Base-by-base conservation (phyloP, 345 rosid genomes). In the Eucalyptus cloeziana region DNA sequence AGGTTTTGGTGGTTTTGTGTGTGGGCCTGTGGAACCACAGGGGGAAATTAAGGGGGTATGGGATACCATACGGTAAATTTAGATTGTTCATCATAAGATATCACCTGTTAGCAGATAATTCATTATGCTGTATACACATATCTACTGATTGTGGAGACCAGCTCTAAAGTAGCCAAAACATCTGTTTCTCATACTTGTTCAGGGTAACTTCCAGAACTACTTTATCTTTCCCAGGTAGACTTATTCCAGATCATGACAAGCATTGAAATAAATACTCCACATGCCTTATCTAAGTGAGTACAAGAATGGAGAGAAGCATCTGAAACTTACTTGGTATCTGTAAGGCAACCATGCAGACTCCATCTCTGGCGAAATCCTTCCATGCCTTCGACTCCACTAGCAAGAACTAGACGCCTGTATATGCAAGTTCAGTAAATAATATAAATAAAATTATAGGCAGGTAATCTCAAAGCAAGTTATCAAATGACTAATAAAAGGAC, bases 301-400 rank as follows among this genome's bases (percentile, higher is more conserved):
- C 69, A 60, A 91, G 56, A 22, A 27, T 33, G 30, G 49, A 58
- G 71, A 37, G 44, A 60, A 44, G 52, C 49, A 69, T 87, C 27
- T 10, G 7, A 25, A 64, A 91, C 88, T 90, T 95, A 96, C 98
- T 94, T 97, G 90, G 94, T 93, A 91, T 98, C 98, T 6, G 97
- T 93, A 91, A 97, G 96, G 49, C 93, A 96, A 86, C 99, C 99
- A 64, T 98, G 99, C 91, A 98, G 91, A 92, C 99, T 95, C 99
- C 99, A 98, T 89, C 99, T 94, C 92, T 92, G 96, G 51, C 95
- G 98, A 92, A 95, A 98, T 90, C 99, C 99, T 86, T 95, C 97
- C 79, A 94, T 92, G 87, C 98, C 99, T 94, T 97, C 95, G 88
- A 94, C 88, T 93, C 98, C 99, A 91, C 99, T 95, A 24, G 98